Conservation (phyloP, 2,329 filamentous ascomycete genomes). For the Apiospora marii region DNA sequence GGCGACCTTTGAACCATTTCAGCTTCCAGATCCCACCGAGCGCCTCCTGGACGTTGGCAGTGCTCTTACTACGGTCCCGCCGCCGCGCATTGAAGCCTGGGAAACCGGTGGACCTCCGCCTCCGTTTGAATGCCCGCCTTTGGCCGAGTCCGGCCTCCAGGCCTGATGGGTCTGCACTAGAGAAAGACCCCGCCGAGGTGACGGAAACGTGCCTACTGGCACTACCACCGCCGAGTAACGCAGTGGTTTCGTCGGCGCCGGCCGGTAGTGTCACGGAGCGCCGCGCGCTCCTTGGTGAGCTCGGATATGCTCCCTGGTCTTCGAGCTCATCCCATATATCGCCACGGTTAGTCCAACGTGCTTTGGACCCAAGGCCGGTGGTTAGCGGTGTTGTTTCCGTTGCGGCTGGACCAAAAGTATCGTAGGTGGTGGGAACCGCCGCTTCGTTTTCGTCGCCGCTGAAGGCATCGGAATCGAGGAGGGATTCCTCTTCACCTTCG, state of each 20-base stretch:
- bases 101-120: conserved; percentile 68
- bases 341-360: conserved; percentile 70
- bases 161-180: conserved; percentile 34
- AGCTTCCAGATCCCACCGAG: conserved; percentile 61
- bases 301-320: conserved; percentile 65
- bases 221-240: conserved; percentile 43
- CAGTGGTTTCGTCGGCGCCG: conserved; percentile 47
- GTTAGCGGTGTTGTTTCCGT: conserved; percentile 48
- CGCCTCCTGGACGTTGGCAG: conserved; percentile 55
- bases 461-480: conserved; percentile 55
- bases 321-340: conserved; percentile 92
- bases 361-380: conserved; percentile 56
- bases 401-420: conserved; percentile 55
- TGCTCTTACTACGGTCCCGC: conserved; percentile 47
- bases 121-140: conserved; percentile 48
- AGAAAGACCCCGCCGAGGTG: conserved; percentile 38
- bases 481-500: conserved; percentile 65
- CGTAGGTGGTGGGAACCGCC: conserved; percentile 48
- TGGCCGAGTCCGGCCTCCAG: conserved; percentile 34
- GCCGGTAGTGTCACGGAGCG: conserved; percentile 59
- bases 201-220: conserved; percentile 36
- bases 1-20: conserved; percentile 57
- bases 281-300: conserved; percentile 48
- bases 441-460: conserved; percentile 52
- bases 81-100: conserved; percentile 65